Base-by-base conservation (phyloP, 805 yeast genomes). In the Sugiyamaella valdiviana region DNA sequence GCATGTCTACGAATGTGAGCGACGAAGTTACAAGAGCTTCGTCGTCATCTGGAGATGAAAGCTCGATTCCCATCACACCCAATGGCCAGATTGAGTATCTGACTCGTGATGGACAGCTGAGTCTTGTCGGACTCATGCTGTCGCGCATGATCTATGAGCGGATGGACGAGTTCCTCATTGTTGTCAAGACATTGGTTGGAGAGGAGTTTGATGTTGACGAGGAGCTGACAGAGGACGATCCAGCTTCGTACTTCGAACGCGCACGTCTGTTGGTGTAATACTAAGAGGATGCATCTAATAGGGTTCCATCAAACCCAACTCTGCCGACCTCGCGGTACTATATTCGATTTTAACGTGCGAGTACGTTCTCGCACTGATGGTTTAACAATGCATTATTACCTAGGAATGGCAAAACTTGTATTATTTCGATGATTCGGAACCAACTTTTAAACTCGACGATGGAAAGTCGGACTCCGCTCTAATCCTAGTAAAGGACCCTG, bases 151-250 rank as follows among this genome's bases (percentile, higher is more conserved):
- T 64, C 5, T 66, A 63, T 39, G 63, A 63, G 46, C 54, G 67
- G 6, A 39, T 65, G 6, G 69, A 66, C 46, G 65, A 60, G 12
- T 42, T 62, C 3, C 46, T 63, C 47, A 29, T 63, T 17, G 48
- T 61, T 6, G 59, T 60, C 24, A 66, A 66, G 49, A 62, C 59
- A 16, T 56, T 66, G 10, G 70, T 66, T 2, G 70, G 70, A 5
- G 70, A 66, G 49, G 56, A 58, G 22, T 65, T 55, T 49, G 66
- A 61, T 17, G 46, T 53, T 6, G 59, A 58, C 23, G 23, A 35
- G 19, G 21, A n/a, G 29, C 19, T 51, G 21, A 44, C 38, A 16
- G 46, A 36, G 9, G 44, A 41, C 17, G 19, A n/a, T 14, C 36
- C 24, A 15, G 44, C 32, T 26, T 26, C 32, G n/a, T 26, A 41